Evolutionary conservation across 1,139 yeast species (phyloP), one percentile per base, ranked within the genome.

Genomic region (Scheffersomyces segobiensis): DNA sequence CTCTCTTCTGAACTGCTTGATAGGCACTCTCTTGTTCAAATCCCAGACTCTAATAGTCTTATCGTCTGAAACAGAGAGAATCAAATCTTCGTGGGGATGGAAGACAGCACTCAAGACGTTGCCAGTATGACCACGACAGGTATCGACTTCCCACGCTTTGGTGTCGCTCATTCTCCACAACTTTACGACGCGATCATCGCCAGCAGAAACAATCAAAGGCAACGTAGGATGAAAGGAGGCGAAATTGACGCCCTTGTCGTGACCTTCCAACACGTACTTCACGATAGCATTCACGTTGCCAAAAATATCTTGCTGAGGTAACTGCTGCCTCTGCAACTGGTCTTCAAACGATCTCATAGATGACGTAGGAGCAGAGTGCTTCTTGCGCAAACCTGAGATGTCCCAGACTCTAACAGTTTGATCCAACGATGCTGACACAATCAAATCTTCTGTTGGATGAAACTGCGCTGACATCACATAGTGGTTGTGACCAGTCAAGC

Each of bases 401-500:
- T 96, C 99, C 99, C 99, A 96, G 49, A 95, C 97, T 67, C 99
- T 87, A 51, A 96, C 98, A n/a, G 98, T 92, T 78, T 93, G 98
- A 80, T 96, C 99, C 71, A 96, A 83, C 6, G 98, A 93, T 3
- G 98, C 96, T 48, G 97, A 91, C 22, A 96, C 98, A 67, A 96
- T 89, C 69, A 96, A 83, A 73, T 96, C 99, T 67, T 96, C 98
- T 54, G 88, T 81, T 52, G 98, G 98, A 72, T 96, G 99, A 84
- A 96, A 96, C 76, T 91, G 97, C 2, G 99, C 98, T 66, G 96
- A 90, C 96, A 95, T 91, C 60, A 96, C 98, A 74, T 96, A 96
- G 77, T 96, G 99, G 76, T 93, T 93, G 76, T 96, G 99, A 61
- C 99, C 99, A 7, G 99, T 95, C 68, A 96, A 81, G 69, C 98